These are phyloP conservation scores for Claviceps africana DNA, from an alignment of 2,329 filamentous ascomycete species.

Conservation along the genomic window DNA sequence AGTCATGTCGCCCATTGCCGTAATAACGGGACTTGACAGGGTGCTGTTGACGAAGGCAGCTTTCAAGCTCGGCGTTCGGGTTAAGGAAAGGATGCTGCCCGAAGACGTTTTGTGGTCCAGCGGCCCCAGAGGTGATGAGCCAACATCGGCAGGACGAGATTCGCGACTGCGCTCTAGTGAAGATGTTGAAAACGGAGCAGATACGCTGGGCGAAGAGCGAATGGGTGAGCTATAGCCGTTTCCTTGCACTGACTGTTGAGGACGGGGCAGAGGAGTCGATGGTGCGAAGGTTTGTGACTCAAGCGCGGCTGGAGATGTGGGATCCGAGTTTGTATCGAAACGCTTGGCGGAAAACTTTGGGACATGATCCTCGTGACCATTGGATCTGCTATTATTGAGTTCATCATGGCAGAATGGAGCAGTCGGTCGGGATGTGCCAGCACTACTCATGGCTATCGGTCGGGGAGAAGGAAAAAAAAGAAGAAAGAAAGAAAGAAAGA, in stretches of 20 bases:
- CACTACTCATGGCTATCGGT: constrained; percentile 17
- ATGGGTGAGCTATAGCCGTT: constrained; percentile 15
- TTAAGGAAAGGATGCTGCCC: constrained; percentile 32
- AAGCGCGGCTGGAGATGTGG: constrained; percentile 13
- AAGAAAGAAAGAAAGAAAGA: not conserved
- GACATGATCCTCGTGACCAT: constrained; percentile 2
- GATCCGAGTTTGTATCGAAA: constrained; percentile 6
- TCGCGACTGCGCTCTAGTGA: constrained; percentile 12
- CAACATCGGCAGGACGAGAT: constrained; percentile 23
- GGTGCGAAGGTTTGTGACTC: constrained; percentile 17
- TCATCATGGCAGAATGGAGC: constrained; percentile 15
- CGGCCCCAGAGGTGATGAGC: constrained; percentile 17
- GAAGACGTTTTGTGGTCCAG: constrained; percentile 17
- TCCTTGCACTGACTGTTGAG: constrained; percentile 6
- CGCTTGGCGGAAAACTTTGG: constrained; percentile 4
- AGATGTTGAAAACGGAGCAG: constrained; percentile 7
- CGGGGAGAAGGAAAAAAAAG: not conserved
- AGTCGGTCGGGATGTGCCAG: constrained; percentile 14
- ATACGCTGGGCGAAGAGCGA: constrained; percentile 25
- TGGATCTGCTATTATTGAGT: not conserved
- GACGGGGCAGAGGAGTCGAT: constrained; percentile 20
- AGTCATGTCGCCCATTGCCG: constrained; percentile 65
- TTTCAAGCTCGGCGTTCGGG: constrained; percentile 48
- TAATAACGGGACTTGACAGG: constrained; percentile 56
- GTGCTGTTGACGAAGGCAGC: constrained; percentile 39